Evolutionary conservation across 169 alveolate species (phyloP).

Genomic region (Plasmodium yoelii): DNA sequence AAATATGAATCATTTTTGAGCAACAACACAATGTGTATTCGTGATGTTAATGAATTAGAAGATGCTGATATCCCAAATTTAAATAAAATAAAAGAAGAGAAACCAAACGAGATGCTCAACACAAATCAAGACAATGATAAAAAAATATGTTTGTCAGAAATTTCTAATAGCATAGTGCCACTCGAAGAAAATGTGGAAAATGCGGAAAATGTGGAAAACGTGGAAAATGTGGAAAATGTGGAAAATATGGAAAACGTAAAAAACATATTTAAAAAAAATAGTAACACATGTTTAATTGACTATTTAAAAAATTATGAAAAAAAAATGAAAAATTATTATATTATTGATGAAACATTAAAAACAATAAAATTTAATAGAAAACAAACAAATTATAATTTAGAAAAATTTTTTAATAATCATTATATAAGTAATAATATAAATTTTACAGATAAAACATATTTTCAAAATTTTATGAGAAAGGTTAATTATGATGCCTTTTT

Average conservation of each 20-base stretch:
- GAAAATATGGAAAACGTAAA: too few species aligned
- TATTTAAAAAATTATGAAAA: slow-evolving; percentile 41
- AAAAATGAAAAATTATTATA: slow-evolving; percentile 46
- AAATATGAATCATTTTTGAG: neutral
- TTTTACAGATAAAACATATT: neutral
- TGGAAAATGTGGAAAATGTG: too few species aligned
- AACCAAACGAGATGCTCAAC: too few species aligned
- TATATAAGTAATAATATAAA: neutral
- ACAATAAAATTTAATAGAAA: slow-evolving; percentile 52
- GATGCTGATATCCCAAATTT: too few species aligned
- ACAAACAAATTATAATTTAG: slow-evolving; percentile 44
- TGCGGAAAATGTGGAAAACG: too few species aligned
- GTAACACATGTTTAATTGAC: neutral
- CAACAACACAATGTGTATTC: neutral
- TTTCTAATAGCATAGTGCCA: too few species aligned
- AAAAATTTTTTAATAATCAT: neutral
- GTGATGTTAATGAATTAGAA: neutral
- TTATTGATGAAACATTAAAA: slow-evolving; percentile 46
- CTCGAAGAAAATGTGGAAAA: too few species aligned
- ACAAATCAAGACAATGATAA: too few species aligned
- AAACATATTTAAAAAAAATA: too few species aligned
- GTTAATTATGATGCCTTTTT: slow-evolving; percentile 37
- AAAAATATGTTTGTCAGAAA: too few species aligned
- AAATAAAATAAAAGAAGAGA: too few species aligned
- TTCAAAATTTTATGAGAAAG: slow-evolving; percentile 19